Percentiles rank a stretch among this genome's conserved stretches.
Evolutionary conservation across 257 asterid species (phyloP).

Genomic region (Fraxinus americana): DNA sequence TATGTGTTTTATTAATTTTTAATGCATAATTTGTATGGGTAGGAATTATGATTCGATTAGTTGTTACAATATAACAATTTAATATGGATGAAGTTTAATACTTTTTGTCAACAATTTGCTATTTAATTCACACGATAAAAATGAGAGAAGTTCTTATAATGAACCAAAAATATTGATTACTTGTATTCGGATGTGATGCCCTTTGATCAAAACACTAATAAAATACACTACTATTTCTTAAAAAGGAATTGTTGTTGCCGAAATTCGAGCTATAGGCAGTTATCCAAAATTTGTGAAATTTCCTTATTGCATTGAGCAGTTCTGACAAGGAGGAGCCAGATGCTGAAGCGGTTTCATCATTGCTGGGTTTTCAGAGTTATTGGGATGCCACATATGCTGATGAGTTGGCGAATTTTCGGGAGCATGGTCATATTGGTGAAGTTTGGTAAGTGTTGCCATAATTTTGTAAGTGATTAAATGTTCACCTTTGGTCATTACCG

Average conservation of each 20-base stretch:
- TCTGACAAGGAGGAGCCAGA: slow-evolving; percentile 98
- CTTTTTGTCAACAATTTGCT: background rate
- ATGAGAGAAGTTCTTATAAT: background rate
- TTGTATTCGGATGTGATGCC: background rate
- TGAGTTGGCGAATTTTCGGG: slow-evolving; percentile 82
- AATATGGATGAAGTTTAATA: background rate
- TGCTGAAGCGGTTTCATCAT: slow-evolving; percentile 67
- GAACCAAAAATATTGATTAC: too few relatives aligned
- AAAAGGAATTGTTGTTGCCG: background rate
- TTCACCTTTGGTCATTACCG: slow-evolving; percentile 12
- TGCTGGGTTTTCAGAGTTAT: slow-evolving; percentile 95
- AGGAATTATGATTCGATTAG: background rate
- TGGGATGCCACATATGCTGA: slow-evolving; percentile 96
- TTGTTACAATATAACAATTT: background rate
- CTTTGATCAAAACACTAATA: background rate
- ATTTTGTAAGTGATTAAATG: slow-evolving; percentile 1
- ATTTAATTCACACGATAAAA: background rate
- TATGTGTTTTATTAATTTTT: background rate
- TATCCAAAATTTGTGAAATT: slow-evolving; percentile 13
- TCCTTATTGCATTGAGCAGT: slow-evolving; percentile 38
- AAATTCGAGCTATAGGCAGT: background rate
- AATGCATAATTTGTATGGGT: background rate
- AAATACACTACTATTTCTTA: background rate
- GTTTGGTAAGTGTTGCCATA: slow-evolving; percentile 62
- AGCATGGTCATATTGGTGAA: slow-evolving; percentile 96